Evolutionary conservation across 352 stramenopile species (phyloP).

Genomic region (Globisporangium rhizosaccharum): DNA sequence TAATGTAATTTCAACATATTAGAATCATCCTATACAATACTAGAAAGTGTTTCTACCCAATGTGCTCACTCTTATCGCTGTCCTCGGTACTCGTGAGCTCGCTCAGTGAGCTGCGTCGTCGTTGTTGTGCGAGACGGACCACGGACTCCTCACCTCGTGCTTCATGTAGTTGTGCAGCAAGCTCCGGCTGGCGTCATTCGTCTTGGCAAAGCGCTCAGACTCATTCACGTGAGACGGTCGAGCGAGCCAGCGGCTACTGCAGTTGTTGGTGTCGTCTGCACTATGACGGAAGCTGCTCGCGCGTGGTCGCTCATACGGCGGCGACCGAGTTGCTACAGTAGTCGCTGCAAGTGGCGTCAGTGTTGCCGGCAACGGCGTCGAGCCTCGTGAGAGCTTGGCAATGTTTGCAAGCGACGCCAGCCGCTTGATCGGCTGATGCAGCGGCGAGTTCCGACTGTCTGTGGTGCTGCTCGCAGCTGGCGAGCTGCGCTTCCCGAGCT

Average conservation of each 20-base stretch:
- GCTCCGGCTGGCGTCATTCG: background rate
- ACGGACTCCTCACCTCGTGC: background rate
- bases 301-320: background rate
- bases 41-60: too few species aligned
- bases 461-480: background rate
- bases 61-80: too few species aligned
- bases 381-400: conserved; percentile 8
- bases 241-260: background rate
- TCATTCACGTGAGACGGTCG: background rate
- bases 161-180: background rate
- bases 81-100: too few species aligned
- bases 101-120: too few species aligned
- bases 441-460: background rate
- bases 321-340: background rate
- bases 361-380: conserved; percentile 1
- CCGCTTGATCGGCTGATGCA: conserved; percentile 14
- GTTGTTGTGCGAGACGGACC: background rate
- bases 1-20: too few species aligned
- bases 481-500: conserved; percentile 9
- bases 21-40: too few species aligned
- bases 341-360: background rate
- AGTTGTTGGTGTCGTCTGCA: background rate
- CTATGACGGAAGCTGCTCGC: background rate
- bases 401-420: conserved; percentile 14
- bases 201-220: background rate